Percentiles rank a stretch among this genome's conserved stretches.
Evolutionary conservation across 345 rosid genomes (phyloP).

Genomic region (Lumnitzera racemosa): DNA sequence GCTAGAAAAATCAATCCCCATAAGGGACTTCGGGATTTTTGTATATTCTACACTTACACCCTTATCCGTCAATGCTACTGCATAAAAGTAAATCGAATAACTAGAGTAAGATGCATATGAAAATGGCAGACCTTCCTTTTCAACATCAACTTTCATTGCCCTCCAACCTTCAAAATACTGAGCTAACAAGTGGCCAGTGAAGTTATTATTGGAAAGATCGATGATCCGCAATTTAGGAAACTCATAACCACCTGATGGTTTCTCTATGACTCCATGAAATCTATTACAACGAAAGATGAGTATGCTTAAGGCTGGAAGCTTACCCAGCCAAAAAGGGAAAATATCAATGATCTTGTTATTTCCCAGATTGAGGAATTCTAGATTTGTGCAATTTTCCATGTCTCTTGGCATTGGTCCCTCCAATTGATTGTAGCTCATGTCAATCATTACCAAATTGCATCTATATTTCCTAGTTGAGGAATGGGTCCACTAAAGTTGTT

Average conservation of each 20-base stretch:
- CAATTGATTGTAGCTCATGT: not conserved
- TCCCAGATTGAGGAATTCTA: not conserved
- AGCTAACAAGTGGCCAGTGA: not conserved
- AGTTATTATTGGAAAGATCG: not conserved
- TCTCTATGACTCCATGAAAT: not conserved
- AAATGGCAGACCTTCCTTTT: not conserved
- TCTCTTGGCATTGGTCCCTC: not conserved
- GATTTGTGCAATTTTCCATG: not conserved
- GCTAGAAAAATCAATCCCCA: conserved; percentile 3
- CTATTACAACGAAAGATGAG: not conserved
- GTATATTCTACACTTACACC: not conserved
- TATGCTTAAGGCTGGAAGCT: not conserved
- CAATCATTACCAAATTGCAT: not conserved
- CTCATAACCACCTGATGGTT: not conserved
- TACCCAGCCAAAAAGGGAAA: too few species aligned
- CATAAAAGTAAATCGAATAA: not conserved
- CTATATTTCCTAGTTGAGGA: too few species aligned
- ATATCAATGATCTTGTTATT: too few species aligned
- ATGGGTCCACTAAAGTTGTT: too few species aligned
- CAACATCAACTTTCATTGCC: not conserved
- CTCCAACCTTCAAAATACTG: too few species aligned
- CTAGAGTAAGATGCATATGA: not conserved
- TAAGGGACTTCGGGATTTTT: not conserved
- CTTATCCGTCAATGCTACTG: conserved; percentile 1
- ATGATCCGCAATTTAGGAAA: not conserved